Evolutionary conservation across 805 yeast species (phyloP).

Genomic region (Cyberlindnera mrakii): DNA sequence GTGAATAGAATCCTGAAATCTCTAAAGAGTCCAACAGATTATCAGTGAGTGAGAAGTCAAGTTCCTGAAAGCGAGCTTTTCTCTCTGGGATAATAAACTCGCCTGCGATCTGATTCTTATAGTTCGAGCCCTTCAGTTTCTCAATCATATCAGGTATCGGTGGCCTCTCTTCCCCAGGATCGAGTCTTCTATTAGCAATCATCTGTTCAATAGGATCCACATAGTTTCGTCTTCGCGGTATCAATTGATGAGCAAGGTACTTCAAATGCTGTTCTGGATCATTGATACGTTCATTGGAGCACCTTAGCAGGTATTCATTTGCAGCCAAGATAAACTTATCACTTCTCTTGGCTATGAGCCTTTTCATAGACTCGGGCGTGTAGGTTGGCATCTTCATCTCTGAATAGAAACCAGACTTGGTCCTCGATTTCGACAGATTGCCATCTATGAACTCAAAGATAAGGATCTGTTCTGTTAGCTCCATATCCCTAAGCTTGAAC

Average conservation of each 20-base stretch:
- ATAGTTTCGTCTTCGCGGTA: slow-evolving; percentile 47
- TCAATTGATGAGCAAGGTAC: slow-evolving; percentile 25
- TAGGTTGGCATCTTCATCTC: slow-evolving; percentile 46
- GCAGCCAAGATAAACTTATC: slow-evolving; percentile 41
- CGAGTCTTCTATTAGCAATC: slow-evolving; percentile 30
- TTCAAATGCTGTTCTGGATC: slow-evolving; percentile 38
- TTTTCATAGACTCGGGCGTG: slow-evolving; percentile 50
- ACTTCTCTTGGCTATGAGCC: slow-evolving; percentile 53
- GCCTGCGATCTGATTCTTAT: slow-evolving; percentile 57
- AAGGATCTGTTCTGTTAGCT: slow-evolving; percentile 45
- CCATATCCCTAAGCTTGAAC: slow-evolving; percentile 38
- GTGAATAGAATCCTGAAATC: slow-evolving; percentile 55
- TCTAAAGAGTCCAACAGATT: slow-evolving; percentile 47
- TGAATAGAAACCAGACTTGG: slow-evolving; percentile 34
- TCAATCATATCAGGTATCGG: slow-evolving; percentile 44
- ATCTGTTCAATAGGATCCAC: slow-evolving; percentile 59
- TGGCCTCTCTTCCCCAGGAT: slow-evolving; percentile 30
- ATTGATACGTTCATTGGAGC: slow-evolving; percentile 24
- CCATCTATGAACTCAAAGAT: slow-evolving; percentile 78
- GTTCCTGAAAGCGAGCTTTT: slow-evolving; percentile 37
- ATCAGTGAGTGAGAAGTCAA: slow-evolving; percentile 42
- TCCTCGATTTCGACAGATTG: slow-evolving; percentile 42
- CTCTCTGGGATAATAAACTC: slow-evolving; percentile 42
- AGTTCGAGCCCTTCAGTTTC: slow-evolving; percentile 45
- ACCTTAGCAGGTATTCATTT: slow-evolving; percentile 28